These are phyloP conservation scores for Penicillium bialowiezense DNA, from an alignment of 495 filamentous ascomycete genomes.

Conservation along the genomic window DNA sequence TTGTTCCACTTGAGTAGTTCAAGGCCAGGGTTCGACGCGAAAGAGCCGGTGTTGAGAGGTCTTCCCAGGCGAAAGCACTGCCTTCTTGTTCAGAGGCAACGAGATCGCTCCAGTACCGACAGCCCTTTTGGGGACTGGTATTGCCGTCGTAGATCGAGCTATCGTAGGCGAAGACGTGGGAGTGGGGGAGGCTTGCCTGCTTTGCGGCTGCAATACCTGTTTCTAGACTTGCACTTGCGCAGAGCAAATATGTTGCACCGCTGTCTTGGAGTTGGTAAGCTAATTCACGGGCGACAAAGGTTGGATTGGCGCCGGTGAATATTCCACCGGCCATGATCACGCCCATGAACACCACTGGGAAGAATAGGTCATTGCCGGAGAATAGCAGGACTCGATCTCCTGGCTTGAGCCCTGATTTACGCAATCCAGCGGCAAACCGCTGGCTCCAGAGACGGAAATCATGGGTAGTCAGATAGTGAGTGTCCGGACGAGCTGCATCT, in stretches of 20 bases:
- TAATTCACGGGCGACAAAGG: conserved; percentile 67
- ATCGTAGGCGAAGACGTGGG: conserved; percentile 50
- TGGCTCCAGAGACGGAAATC: conserved; percentile 68
- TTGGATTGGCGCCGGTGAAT: conserved; percentile 77
- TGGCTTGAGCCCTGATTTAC: conserved; percentile 57
- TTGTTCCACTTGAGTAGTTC: conserved; percentile 77
- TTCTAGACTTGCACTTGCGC: conserved; percentile 45
- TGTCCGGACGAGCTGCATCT: conserved; percentile 54
- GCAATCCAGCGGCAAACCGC: conserved; percentile 69
- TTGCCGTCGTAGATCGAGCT: conserved; percentile 40
- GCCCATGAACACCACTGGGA: conserved; percentile 68
- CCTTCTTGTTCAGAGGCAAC: conserved; percentile 43
- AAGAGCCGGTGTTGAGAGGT: conserved; percentile 34
- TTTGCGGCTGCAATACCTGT: conserved; percentile 44
- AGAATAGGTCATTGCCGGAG: conserved; percentile 70
- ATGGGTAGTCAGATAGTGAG: conserved; percentile 52
- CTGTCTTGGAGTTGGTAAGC: conserved; percentile 73
- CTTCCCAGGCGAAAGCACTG: conserved; percentile 41
- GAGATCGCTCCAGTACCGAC: conserved; percentile 49
- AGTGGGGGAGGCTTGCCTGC: conserved; percentile 32
- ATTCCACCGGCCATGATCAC: conserved; percentile 74
- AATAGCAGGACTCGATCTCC: conserved; percentile 75
- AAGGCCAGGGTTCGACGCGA: conserved; percentile 51
- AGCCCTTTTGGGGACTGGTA: conserved; percentile 36
- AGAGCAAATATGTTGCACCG: conserved; percentile 62